Percentiles rank a stretch among this genome's conserved stretches.
Evolutionary conservation across 495 filamentous ascomycete genomes (phyloP).

Genomic region (Annulohypoxylon nitens): DNA sequence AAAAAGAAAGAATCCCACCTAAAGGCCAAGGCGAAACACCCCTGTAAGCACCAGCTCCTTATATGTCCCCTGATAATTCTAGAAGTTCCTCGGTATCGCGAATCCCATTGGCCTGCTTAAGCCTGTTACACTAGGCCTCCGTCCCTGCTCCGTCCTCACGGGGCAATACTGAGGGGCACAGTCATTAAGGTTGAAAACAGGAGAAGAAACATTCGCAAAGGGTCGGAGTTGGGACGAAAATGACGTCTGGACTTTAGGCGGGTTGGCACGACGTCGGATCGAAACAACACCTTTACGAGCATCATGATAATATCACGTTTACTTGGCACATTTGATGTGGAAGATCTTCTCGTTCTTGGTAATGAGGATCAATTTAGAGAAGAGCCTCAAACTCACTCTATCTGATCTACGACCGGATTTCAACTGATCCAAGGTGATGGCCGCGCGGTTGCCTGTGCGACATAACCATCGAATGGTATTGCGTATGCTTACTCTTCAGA

Average conservation of each 20-base stretch:
- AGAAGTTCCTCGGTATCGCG: constrained; percentile 30
- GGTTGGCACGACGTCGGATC: constrained; percentile 8
- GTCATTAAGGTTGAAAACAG: constrained; percentile 42
- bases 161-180: constrained; percentile 7
- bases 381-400: constrained; percentile 41
- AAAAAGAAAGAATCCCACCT: constrained; percentile 21
- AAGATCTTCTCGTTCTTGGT: constrained; percentile 32
- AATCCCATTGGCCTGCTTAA: constrained; percentile 18
- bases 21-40: constrained; percentile 24
- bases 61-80: constrained; percentile 34
- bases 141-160: constrained; percentile 27
- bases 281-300: constrained; percentile 23
- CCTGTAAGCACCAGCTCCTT: constrained; percentile 22
- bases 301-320: constrained; percentile 18
- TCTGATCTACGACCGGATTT: constrained; percentile 6
- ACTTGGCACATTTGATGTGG: constrained; percentile 26
- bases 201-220: constrained; percentile 40
- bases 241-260: constrained; percentile 21
- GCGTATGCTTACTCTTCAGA: constrained; percentile 25
- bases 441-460: constrained; percentile 15
- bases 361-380: constrained; percentile 31
- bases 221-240: constrained; percentile 44
- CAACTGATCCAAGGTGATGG: background rate
- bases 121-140: constrained; percentile 26
- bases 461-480: constrained; percentile 10